Percentiles rank a stretch among this genome's conserved stretches.
These are phyloP conservation scores for Nannochloris sp. DNA, from an alignment of 139 green algal species.

Conservation along the genomic window DNA sequence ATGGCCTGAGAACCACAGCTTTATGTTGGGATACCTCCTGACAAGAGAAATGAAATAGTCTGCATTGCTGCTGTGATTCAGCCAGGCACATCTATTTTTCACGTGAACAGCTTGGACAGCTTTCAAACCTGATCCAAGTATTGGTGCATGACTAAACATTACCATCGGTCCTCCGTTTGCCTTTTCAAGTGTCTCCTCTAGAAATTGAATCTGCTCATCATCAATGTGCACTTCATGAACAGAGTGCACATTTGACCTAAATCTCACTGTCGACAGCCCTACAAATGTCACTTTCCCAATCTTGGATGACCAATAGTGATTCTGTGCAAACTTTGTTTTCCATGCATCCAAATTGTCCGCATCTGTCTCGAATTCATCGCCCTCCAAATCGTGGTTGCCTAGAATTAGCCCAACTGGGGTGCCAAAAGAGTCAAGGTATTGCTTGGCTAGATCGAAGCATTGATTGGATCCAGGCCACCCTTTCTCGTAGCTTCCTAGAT, in stretches of 20 bases:
- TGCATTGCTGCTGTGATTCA: constrained; percentile 44
- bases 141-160: constrained; percentile 67
- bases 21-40: constrained; percentile 46
- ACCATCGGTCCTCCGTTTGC: constrained; percentile 39
- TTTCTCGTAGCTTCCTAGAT: constrained; percentile 67
- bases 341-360: constrained; percentile 63
- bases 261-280: constrained; percentile 62
- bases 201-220: constrained; percentile 63
- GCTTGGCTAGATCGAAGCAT: constrained; percentile 51
- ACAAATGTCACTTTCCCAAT: constrained; percentile 48
- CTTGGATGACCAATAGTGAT: constrained; percentile 55
- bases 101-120: constrained; percentile 70
- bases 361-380: constrained; percentile 66
- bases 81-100: constrained; percentile 70
- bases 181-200: constrained; percentile 36
- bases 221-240: constrained; percentile 55
- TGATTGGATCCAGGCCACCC: constrained; percentile 36
- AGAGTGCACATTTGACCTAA: constrained; percentile 22
- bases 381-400: constrained; percentile 70
- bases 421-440: constrained; percentile 46
- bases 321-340: constrained; percentile 41
- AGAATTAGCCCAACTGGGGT: constrained; percentile 39
- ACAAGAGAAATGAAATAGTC: constrained; percentile 57
- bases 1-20: constrained; percentile 63
- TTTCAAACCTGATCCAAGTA: constrained; percentile 66